A percentile compares a stretch with the other conserved stretches of the same genome.
These are phyloP conservation scores for Aaosphaeria pasadenensis DNA, from an alignment of 2,329 filamentous ascomycete species.

Conservation along the genomic window DNA sequence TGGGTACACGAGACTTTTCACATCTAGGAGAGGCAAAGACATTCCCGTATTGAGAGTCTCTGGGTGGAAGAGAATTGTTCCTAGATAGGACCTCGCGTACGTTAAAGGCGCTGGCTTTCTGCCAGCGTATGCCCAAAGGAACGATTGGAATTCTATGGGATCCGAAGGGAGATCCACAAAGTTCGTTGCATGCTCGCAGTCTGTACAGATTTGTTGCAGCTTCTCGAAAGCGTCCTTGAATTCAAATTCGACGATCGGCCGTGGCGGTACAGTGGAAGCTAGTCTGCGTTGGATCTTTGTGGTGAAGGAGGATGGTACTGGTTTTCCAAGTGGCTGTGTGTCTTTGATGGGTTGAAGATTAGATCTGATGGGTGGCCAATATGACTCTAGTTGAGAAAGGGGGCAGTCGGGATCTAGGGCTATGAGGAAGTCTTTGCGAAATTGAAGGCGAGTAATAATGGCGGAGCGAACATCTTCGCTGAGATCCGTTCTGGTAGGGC, in stretches of 20 bases:
- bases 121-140: slow-evolving; percentile 70
- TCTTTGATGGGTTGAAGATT: slow-evolving; percentile 55
- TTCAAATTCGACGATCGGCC: slow-evolving; percentile 77
- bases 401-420: slow-evolving; percentile 42
- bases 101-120: slow-evolving; percentile 79
- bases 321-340: slow-evolving; percentile 60
- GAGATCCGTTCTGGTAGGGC: slow-evolving; percentile 22
- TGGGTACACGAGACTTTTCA: slow-evolving; percentile 74
- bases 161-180: slow-evolving; percentile 26
- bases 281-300: slow-evolving; percentile 86
- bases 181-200: slow-evolving; percentile 59
- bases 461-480: slow-evolving; percentile 48
- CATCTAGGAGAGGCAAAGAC: slow-evolving; percentile 75
- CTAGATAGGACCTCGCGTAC: slow-evolving; percentile 77
- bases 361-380: slow-evolving; percentile 37
- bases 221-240: slow-evolving; percentile 70
- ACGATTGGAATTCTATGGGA: slow-evolving; percentile 52
- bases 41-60: slow-evolving; percentile 63
- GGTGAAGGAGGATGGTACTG: slow-evolving; percentile 79
- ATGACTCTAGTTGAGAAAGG: slow-evolving; percentile 21
- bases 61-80: slow-evolving; percentile 71
- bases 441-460: slow-evolving; percentile 62
- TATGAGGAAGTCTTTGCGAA: slow-evolving; percentile 64
- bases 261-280: slow-evolving; percentile 88
- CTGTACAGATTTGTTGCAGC: slow-evolving; percentile 67